These are phyloP conservation scores for Afroboletus lepidellus DNA, from an alignment of 1,284 basidiomycete species.

Conservation along the genomic window DNA sequence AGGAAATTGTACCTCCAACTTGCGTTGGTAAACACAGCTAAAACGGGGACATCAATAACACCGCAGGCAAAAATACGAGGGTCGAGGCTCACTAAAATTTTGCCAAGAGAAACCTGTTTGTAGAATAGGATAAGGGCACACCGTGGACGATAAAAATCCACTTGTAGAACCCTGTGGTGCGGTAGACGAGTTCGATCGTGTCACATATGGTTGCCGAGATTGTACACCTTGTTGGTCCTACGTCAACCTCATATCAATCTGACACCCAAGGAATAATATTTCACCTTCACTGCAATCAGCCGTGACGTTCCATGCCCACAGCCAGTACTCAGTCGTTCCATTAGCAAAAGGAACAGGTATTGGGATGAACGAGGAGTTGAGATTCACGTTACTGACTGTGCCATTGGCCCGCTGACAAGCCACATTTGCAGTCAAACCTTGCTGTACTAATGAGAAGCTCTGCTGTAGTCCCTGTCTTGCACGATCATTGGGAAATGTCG, in stretches of 20 bases:
- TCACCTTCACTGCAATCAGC: conserved; percentile 5
- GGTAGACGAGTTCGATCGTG: conserved; percentile 9
- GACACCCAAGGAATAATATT: background rate
- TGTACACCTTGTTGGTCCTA: conserved; percentile 4
- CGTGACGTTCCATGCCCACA: conserved; percentile 15
- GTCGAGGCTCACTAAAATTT: conserved; percentile 3
- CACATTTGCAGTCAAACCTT: conserved; percentile 18
- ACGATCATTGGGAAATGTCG: background rate
- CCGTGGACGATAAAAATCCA: conserved; percentile 16
- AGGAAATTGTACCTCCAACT: conserved; percentile 19
- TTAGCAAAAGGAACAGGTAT: conserved; percentile 6
- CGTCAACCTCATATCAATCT: background rate
- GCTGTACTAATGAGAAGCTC: conserved; percentile 10
- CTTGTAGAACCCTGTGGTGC: conserved; percentile 1
- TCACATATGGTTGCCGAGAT: conserved; percentile 15
- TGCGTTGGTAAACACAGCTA: conserved; percentile 8
- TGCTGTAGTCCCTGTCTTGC: background rate
- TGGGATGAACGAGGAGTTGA: background rate
- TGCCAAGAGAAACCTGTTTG: conserved; percentile 5
- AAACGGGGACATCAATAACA: background rate
- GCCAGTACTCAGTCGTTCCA: conserved; percentile 8
- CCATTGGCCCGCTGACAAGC: background rate
- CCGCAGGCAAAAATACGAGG: background rate
- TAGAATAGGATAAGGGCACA: conserved; percentile 15
- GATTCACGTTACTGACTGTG: background rate